Base-by-base conservation (phyloP, 768 basidiomycete genomes). In the Tylopilus felleus region DNA sequence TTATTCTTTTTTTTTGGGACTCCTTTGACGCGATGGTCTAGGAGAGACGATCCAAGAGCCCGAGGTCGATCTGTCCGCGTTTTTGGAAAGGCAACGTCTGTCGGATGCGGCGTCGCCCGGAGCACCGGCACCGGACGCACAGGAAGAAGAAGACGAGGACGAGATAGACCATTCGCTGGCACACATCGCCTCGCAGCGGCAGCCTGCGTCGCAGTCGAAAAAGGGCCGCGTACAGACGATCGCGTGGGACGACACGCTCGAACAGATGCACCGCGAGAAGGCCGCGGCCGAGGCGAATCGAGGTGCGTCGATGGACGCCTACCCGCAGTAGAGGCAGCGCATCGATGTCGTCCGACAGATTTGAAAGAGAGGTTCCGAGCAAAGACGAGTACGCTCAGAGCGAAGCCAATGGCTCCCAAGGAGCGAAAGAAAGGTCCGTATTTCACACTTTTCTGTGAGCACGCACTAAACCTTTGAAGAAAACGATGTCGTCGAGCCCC, bases 231-330 rank as follows among this genome's bases (percentile, higher is more conserved):
- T 82, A 0, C 77, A 83, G 55, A 68, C 76, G 49, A 80, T 93
- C 19, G 79, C 80, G 49, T 93, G 90, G 90, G 82, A 87, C 56
- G 73, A 75, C 4, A 72, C 80, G 25, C 69, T 92, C 3, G 87
- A 90, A 29, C 75, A 79, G 33, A 72, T 93, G 75, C 79, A 71
- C 31, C 77, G 80, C 21, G 88, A 90, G 57, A 92, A 90, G 62
- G 78, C 79, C 2, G 77, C 80, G 6, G 88, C 89, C 0, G 89
- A 91, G 54, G 90, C 90, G 13, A 80, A 79, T 22, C 75, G 88
- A 77, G 90, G 90, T 88, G 49, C 41, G 74, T 62, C 25, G 9
- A 13, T 36, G 40, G 40, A 31, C 22, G n/a, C 36, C 13, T 38
- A 28, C 12, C 13, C 14, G 3, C 8, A 23, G 21, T 13, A 10